Evolutionary conservation across 805 yeast genomes (phyloP), one percentile per base, ranked within the genome.

Genomic region (Lachancea kluyveri): DNA sequence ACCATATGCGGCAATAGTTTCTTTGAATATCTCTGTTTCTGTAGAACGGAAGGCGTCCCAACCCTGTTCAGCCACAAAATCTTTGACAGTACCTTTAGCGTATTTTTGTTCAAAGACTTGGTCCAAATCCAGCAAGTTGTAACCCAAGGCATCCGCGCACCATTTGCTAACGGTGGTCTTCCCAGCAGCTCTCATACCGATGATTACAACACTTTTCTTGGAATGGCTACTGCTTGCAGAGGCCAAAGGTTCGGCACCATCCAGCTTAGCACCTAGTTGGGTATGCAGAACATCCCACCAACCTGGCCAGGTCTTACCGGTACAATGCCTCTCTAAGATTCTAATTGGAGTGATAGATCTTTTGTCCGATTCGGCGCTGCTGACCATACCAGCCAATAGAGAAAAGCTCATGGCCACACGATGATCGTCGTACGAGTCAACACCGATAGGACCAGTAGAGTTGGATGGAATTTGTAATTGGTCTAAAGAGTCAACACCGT

Each of bases 161-260:
- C 94, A 81, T 40, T 73, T 68, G 24, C 95, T 79, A 48, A 87
- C 68, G 1, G 95, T 80, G 3, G 94, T 74, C 60, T 92, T 92
- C 13, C 98, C 98, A 14, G 96, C 95, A 12, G 96, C 98, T 56
- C 98, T 74, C 98, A 92, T 92, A 25, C 98, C 98, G 54, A 92
- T 81, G 23, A 90, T 72, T 28, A 87, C 71, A 35, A 88, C 74
- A 48, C 84, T 74, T 15, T 39, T 38, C 36, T 41, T 35, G 36
- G 40, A 30, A 4, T 31, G 31, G 11, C 33, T 11, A 10, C 30
- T 29, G 15, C 31, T 25, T 6, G 19, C 27, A n/a, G 35, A 31
- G 16, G 31, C 30, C 8, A 57, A 47, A 5, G 72, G 69, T 50
- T 83, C 94, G 46, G 67, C 67, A 16, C 98, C 98, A 48, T 77